Evolutionary conservation across 2,329 filamentous ascomycete genomes (phyloP).

Genomic region (Chrysoporthe austroafricana): DNA sequence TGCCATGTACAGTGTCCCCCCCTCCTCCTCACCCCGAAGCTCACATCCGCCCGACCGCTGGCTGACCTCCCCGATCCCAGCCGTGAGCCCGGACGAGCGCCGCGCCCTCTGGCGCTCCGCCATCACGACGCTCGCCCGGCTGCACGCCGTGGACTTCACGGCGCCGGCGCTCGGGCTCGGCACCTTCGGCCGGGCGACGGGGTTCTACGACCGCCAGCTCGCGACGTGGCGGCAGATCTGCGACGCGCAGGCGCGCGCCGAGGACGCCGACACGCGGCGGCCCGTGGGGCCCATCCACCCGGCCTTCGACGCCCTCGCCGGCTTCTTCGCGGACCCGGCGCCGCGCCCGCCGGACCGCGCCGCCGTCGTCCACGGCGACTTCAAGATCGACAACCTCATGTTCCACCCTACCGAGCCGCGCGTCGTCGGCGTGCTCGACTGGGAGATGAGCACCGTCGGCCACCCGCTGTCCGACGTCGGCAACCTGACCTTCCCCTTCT

Average conservation of each 20-base stretch:
- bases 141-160: conserved; percentile 70
- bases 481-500: conserved; percentile 69
- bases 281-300: conserved; percentile 78
- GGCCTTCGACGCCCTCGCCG: conserved; percentile 78
- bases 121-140: conserved; percentile 78
- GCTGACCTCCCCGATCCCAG: conserved; percentile 68
- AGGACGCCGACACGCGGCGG: conserved; percentile 76
- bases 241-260: conserved; percentile 72
- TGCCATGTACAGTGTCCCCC: conserved; percentile 6
- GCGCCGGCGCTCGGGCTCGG: conserved; percentile 69
- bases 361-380: conserved; percentile 90
- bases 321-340: conserved; percentile 72
- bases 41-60: neutral
- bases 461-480: conserved; percentile 90
- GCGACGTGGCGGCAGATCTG: conserved; percentile 81
- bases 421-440: conserved; percentile 93
- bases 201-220: conserved; percentile 87
- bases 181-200: conserved; percentile 71
- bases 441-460: conserved; percentile 99
- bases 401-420: conserved; percentile 87
- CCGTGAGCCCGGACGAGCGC: conserved; percentile 68
- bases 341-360: conserved; percentile 77
- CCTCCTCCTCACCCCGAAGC: too few species aligned
- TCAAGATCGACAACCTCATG: conserved; percentile 90
- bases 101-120: conserved; percentile 85